A percentile compares a stretch with the other conserved stretches of the same genome.
phyloP scores from a whole-genome alignment of 2,329 filamentous ascomycete species.

The Fusarium haematococcum region DNA sequence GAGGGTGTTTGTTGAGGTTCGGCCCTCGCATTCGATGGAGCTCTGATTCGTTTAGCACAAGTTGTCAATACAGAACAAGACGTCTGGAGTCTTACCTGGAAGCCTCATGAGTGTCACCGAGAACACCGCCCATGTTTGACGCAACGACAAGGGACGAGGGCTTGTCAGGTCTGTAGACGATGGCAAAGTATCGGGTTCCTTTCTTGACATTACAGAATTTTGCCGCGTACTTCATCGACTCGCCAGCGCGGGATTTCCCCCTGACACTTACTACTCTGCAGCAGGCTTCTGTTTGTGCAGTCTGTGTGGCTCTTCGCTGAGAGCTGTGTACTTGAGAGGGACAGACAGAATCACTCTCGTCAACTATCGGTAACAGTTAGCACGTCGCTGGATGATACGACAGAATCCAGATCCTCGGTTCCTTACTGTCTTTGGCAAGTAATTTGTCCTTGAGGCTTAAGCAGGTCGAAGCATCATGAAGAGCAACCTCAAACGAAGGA shows the following conservation, averaged over 20 bases:
- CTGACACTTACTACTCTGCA: not conserved
- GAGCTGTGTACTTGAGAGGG: not conserved
- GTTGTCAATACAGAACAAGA: not conserved
- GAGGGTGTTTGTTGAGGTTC: not conserved
- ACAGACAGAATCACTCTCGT: not conserved
- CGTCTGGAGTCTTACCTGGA: not conserved
- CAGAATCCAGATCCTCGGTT: no score
- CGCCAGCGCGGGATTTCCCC: not conserved
- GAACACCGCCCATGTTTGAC: not conserved
- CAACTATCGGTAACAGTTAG: not conserved
- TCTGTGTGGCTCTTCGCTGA: not conserved
- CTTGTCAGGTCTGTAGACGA: not conserved
- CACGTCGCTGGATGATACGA: not conserved
- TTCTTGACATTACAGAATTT: not conserved
- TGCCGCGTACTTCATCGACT: not conserved
- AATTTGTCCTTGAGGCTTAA: not conserved
- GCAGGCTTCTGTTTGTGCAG: not conserved
- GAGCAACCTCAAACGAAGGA: not conserved
- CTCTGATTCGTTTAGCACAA: not conserved
- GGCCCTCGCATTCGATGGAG: not conserved
- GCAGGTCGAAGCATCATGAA: not conserved
- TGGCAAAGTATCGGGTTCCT: conserved; percentile 3
- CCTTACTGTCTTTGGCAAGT: not conserved
- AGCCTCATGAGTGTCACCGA: not conserved
- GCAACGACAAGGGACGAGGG: not conserved